Evolutionary conservation across 768 basidiomycete genomes (phyloP), one percentile per base, ranked within the genome.

Genomic region (Tricholoma terreum): DNA sequence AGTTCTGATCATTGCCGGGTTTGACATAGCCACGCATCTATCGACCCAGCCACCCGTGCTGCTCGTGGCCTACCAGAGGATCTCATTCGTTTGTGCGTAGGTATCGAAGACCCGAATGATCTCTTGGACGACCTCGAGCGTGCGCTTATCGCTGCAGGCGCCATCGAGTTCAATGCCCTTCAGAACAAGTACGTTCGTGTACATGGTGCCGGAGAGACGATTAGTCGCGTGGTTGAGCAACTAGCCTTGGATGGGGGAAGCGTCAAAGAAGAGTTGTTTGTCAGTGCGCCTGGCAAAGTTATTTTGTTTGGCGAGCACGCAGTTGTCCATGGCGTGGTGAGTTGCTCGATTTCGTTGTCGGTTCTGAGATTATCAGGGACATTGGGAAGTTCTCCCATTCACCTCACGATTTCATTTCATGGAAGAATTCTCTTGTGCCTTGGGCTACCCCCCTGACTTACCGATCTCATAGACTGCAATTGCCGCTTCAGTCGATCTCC

Each of bases 271-370:
- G 88, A 90, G 67, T 91, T 91, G 86, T 81, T 97, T 52, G 87
- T 98, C 57, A 94, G 93, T 56, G 94, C 97, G 2, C 97, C 97
- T 7, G 97, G 97, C 22, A 99, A 99, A 69, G 91, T 98, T 57
- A 98, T 99, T 62, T 72, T 99, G 60, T 99, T 98, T 63, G 97
- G 97, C 49, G 97, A 99, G 74, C 97, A 99, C 72, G 96, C 97
- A 15, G 97, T 99, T 51, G 97, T 99, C 17, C 89, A 98, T 69
- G 97, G 97, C 54, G 89, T 94, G 51, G 94, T 94, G 69, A 80
- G 92, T 85, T 30, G 33, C 61, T 15, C 15, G 27, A 48, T n/a
- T 31, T 31, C 14, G 9, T 30, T n/a, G 9, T 10, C 27, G 27
- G 27, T 46, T 4, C 15, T 21, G 15, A 45, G 43, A 46, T 27